Conservation (phyloP, 2,329 filamentous ascomycete species). For the Cladobotryum protrusum region DNA sequence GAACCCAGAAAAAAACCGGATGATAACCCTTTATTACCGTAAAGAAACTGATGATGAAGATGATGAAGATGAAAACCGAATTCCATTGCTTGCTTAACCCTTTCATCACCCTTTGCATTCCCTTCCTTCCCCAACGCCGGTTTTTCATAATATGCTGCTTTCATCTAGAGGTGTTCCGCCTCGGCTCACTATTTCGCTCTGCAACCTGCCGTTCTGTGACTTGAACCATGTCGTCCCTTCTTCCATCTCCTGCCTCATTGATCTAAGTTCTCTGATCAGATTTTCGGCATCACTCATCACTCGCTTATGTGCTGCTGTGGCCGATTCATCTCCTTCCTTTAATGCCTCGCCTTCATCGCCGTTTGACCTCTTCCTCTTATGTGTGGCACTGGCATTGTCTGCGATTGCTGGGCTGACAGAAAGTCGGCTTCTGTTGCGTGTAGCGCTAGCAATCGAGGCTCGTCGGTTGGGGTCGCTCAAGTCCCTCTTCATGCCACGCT, state of each 20-base stretch:
- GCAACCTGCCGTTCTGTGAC: slow-evolving; percentile 38
- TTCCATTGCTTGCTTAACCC: neutral
- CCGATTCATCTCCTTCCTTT: neutral
- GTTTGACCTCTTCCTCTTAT: slow-evolving; percentile 18
- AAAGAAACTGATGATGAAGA: slow-evolving; percentile 2
- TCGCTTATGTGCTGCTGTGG: slow-evolving; percentile 26
- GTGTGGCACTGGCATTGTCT: slow-evolving; percentile 1
- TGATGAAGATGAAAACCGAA: neutral
- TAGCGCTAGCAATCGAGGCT: slow-evolving; percentile 6
- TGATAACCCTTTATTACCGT: slow-evolving; percentile 9
- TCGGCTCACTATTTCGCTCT: slow-evolving; percentile 30
- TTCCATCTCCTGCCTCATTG: slow-evolving; percentile 39
- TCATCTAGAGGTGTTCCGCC: slow-evolving; percentile 31
- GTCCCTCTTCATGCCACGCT: slow-evolving; percentile 34
- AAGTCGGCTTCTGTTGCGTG: neutral
- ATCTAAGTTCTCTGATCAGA: slow-evolving; percentile 34
- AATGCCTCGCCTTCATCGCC: slow-evolving; percentile 4
- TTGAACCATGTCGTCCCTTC: slow-evolving; percentile 42
- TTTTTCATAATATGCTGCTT: slow-evolving; percentile 20
- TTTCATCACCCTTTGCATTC: neutral
- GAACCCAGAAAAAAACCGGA: neutral
- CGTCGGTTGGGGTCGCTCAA: slow-evolving; percentile 23
- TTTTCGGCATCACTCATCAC: slow-evolving; percentile 38
- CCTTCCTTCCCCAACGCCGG: neutral
- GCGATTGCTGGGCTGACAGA: neutral